Percentiles rank a stretch among this genome's conserved stretches.
Conservation (phyloP, 352 stramenopile species). For the Globisporangium parvum region DNA sequence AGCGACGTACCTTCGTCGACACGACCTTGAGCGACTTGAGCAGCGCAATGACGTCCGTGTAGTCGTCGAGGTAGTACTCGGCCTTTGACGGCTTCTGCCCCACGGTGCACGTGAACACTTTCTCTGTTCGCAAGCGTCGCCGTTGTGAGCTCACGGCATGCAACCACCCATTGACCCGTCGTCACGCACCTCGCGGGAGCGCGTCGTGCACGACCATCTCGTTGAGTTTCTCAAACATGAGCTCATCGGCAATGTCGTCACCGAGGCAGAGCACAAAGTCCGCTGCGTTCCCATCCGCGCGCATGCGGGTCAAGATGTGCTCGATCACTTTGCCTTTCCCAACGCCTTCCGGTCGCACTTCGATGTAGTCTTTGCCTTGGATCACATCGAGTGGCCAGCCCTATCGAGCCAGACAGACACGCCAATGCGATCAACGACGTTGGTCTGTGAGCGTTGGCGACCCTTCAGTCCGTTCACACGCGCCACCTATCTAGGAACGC, state of each 20-base stretch:
- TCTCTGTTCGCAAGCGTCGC: conserved; percentile 31
- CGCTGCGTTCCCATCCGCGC: conserved; percentile 51
- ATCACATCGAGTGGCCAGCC: conserved; percentile 74
- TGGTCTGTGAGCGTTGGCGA: no score
- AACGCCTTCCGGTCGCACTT: conserved; percentile 95
- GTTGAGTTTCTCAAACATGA: conserved; percentile 91
- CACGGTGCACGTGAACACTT: conserved; percentile 95
- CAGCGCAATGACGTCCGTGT: conserved; percentile 92
- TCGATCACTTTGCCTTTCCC: conserved; percentile 96
- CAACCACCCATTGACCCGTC: no score
- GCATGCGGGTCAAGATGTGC: conserved; percentile 86
- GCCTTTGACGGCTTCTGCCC: conserved; percentile 97
- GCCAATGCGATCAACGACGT: not conserved
- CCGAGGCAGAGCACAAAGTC: conserved; percentile 98
- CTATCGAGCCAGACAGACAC: conserved; percentile 9
- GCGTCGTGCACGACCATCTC: conserved; percentile 33
- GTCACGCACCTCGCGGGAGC: conserved; percentile 44
- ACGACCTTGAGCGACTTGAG: conserved; percentile 77
- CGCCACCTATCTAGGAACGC: no score
- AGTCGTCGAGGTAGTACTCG: conserved; percentile 95
- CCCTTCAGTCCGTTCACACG: no score
- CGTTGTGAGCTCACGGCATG: not conserved
- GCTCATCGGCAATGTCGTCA: conserved; percentile 98
- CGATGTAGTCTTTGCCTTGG: conserved; percentile 95
- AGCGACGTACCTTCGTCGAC: conserved; percentile 62